Percentiles rank a stretch among this genome's conserved stretches.
phyloP scores from a whole-genome alignment of 2,329 filamentous ascomycete genomes.

The Macrophomina pseudophaseolina region DNA sequence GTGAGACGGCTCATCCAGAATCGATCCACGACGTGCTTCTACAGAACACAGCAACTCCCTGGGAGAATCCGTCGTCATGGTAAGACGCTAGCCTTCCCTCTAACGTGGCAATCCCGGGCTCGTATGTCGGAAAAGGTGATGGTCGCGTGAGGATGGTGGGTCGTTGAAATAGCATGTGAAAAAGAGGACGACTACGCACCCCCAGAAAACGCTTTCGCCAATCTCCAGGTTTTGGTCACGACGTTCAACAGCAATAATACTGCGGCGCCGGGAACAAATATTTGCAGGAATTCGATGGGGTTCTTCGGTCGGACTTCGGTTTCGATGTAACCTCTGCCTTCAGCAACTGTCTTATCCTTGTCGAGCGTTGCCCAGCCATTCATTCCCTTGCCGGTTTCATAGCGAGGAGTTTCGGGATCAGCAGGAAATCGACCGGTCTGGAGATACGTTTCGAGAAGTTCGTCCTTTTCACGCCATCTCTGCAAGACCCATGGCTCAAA shows the following conservation, averaged over 20 bases:
- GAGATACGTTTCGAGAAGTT: conserved; percentile 77
- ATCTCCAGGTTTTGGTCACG: conserved; percentile 5
- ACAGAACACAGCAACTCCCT: neutral
- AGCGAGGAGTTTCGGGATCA: conserved; percentile 47
- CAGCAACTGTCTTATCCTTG: neutral
- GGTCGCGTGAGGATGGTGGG: conserved; percentile 5
- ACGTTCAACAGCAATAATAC: conserved; percentile 20
- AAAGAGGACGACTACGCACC: conserved; percentile 5
- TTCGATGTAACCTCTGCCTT: conserved; percentile 47
- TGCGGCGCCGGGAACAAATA: conserved; percentile 40
- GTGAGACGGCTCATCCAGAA: neutral
- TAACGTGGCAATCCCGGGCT: neutral
- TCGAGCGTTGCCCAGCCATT: conserved; percentile 20
- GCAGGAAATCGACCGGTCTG: conserved; percentile 80
- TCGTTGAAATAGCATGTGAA: conserved; percentile 9
- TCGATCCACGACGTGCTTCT: neutral
- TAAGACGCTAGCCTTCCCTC: neutral
- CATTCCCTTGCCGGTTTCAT: conserved; percentile 9
- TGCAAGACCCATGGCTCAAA: conserved; percentile 84
- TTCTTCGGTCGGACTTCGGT: conserved; percentile 50
- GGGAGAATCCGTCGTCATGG: neutral
- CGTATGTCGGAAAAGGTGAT: conserved; percentile 7
- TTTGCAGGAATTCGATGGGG: conserved; percentile 50
- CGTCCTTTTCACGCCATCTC: conserved; percentile 91
- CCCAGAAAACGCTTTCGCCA: conserved; percentile 1